A percentile compares a stretch with the other conserved stretches of the same genome.
These are phyloP conservation scores for Holtermannia corniformis DNA, from an alignment of 768 basidiomycete genomes.

Conservation along the genomic window DNA sequence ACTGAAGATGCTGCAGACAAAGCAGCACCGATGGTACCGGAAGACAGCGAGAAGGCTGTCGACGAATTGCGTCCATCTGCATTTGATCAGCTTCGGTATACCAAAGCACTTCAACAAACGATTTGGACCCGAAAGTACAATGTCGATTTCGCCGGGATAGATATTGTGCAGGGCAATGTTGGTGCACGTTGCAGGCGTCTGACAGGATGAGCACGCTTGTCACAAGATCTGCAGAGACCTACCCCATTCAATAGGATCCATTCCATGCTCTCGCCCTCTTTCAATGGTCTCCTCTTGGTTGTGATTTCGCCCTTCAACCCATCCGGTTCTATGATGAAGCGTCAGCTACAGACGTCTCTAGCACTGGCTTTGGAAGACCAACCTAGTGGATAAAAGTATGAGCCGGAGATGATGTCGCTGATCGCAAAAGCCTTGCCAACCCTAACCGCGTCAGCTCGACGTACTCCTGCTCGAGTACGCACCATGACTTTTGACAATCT, in stretches of 20 bases:
- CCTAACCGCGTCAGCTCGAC: slow-evolving; percentile 16
- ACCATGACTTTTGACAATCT: slow-evolving; percentile 42
- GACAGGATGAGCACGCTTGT: background rate
- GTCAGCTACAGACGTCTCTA: background rate
- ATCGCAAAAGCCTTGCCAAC: slow-evolving; percentile 41
- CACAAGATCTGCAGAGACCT: slow-evolving; percentile 18
- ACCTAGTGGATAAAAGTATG: slow-evolving; percentile 42
- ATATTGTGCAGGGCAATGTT: slow-evolving; percentile 86
- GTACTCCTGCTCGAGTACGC: slow-evolving; percentile 1
- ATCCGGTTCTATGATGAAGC: slow-evolving; percentile 24
- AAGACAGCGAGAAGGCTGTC: slow-evolving; percentile 82
- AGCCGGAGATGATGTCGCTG: slow-evolving; percentile 34
- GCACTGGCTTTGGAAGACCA: slow-evolving; percentile 1
- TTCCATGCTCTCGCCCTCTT: slow-evolving; percentile 69
- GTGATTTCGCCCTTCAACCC: slow-evolving; percentile 55
- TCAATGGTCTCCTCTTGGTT: slow-evolving; percentile 53
- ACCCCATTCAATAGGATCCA: slow-evolving; percentile 81
- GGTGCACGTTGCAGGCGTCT: slow-evolving; percentile 68
- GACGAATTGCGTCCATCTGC: slow-evolving; percentile 42
- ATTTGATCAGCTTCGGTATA: background rate
- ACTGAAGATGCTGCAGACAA: slow-evolving; percentile 53
- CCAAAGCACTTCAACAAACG: slow-evolving; percentile 16
- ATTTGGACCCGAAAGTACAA: slow-evolving; percentile 49
- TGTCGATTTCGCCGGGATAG: slow-evolving; percentile 72
- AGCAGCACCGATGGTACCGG: slow-evolving; percentile 86